phyloP scores from a whole-genome alignment of 2,329 filamentous ascomycete genomes.

The Fusarium sp. region DNA sequence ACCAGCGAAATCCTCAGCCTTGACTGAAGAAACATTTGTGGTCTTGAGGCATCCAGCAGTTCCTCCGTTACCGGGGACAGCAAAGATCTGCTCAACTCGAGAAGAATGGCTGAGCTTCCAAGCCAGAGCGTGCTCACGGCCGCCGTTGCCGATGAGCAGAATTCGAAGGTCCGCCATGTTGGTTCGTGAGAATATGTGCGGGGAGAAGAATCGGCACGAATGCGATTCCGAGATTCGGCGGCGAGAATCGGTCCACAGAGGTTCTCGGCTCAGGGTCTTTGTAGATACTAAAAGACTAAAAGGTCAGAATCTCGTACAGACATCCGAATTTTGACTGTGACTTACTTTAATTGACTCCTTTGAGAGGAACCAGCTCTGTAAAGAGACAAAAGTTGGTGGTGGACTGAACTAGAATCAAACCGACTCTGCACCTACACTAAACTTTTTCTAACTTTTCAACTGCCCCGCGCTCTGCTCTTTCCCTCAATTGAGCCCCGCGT shows the following conservation, averaged over 20 bases:
- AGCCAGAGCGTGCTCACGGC: conserved; percentile 90
- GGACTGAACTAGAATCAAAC: background rate
- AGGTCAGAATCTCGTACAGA: background rate
- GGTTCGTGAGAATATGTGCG: conserved; percentile 10
- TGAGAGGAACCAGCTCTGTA: conserved; percentile 33
- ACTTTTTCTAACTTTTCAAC: conserved; percentile 26
- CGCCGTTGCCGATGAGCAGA: conserved; percentile 91
- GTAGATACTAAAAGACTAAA: conserved; percentile 3
- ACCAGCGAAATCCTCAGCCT: conserved; percentile 77
- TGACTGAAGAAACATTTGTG: conserved; percentile 73
- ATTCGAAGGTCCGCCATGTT: conserved; percentile 64
- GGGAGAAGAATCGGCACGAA: conserved; percentile 11
- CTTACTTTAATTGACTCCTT: conserved; percentile 28
- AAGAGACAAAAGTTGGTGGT: conserved; percentile 25
- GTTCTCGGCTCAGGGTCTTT: conserved; percentile 2
- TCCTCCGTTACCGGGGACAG: conserved; percentile 84
- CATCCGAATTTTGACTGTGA: background rate
- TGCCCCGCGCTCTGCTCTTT: conserved; percentile 23
- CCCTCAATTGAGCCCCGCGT: conserved; percentile 15
- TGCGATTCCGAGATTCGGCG: conserved; percentile 33
- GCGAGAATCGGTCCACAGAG: conserved; percentile 10
- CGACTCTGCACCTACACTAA: conserved; percentile 17
- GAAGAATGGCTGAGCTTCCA: conserved; percentile 92
- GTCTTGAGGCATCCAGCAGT: conserved; percentile 76
- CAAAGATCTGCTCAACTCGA: conserved; percentile 77